phyloP scores from a whole-genome alignment of 257 asterid genomes.

The Anisodus acutangulus region DNA sequence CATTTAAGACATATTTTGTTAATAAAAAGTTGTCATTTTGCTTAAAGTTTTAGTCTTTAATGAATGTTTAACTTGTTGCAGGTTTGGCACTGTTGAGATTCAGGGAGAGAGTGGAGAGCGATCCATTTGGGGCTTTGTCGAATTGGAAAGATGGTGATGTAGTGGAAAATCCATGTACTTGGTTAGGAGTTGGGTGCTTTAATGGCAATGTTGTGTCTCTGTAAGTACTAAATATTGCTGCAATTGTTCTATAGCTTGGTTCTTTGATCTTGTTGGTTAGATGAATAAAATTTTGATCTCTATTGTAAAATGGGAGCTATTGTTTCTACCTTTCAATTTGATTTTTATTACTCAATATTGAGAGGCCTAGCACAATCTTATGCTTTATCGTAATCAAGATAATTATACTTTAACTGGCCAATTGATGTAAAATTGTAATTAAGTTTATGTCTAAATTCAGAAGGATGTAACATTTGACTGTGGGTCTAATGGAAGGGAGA shows the following conservation, averaged over 20 bases:
- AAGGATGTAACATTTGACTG: background rate
- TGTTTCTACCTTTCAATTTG: background rate
- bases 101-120: constrained; percentile 56
- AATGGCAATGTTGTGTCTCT: constrained; percentile 61
- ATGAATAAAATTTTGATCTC: background rate
- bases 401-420: background rate
- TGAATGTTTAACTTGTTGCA: constrained; percentile 32
- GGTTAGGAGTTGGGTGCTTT: constrained; percentile 81
- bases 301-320: background rate
- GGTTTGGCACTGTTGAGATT: constrained; percentile 74
- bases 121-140: constrained; percentile 67
- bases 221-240: constrained; percentile 53
- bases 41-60: constrained; percentile 6
- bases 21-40: background rate
- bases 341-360: background rate
- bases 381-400: background rate
- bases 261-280: background rate
- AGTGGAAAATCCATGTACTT: constrained; percentile 66
- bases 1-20: background rate
- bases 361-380: background rate
- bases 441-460: background rate
- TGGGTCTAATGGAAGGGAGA: constrained; percentile 2
- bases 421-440: background rate
- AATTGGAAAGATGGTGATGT: constrained; percentile 70
- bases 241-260: background rate